Conservation (phyloP, 2,329 filamentous ascomycete species). For the Clonostachys rhizophaga region DNA sequence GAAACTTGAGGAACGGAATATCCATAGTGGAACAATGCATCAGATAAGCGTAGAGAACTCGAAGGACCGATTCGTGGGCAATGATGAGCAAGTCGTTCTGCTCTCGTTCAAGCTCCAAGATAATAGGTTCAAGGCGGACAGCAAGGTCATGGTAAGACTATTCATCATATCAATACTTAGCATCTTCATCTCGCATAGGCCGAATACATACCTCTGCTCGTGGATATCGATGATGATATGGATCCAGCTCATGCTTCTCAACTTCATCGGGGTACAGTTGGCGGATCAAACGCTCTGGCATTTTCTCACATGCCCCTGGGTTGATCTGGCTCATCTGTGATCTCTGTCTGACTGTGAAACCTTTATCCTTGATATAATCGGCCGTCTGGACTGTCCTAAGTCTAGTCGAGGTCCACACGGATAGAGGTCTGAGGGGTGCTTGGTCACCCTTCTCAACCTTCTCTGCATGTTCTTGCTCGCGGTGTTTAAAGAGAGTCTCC, state of each 20-base stretch:
- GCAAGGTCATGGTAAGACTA: slow-evolving; percentile 97
- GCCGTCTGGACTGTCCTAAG: slow-evolving; percentile 88
- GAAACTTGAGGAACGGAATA: slow-evolving; percentile 90
- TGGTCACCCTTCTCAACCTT: slow-evolving; percentile 66
- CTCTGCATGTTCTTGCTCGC: slow-evolving; percentile 72
- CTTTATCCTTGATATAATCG: slow-evolving; percentile 70
- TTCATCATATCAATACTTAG: background rate
- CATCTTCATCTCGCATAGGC: background rate
- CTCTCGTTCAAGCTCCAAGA: slow-evolving; percentile 93
- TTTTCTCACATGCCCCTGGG: slow-evolving; percentile 90
- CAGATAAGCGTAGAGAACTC: slow-evolving; percentile 93
- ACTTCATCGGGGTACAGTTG: slow-evolving; percentile 86
- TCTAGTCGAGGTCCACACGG: slow-evolving; percentile 92
- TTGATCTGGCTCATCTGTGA: slow-evolving; percentile 98
- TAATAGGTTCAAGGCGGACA: slow-evolving; percentile 96
- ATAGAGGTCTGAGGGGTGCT: slow-evolving; percentile 71
- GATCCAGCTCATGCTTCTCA: slow-evolving; percentile 86
- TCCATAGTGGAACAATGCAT: slow-evolving; percentile 98
- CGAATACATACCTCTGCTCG: slow-evolving; percentile 69
- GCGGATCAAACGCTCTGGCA: slow-evolving; percentile 79
- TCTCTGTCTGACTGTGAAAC: slow-evolving; percentile 83
- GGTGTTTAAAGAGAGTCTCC: slow-evolving; percentile 75
- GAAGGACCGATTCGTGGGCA: slow-evolving; percentile 94
- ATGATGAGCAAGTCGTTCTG: slow-evolving; percentile 98
- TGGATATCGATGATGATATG: slow-evolving; percentile 95